Percentiles rank a stretch among this genome's conserved stretches.
Evolutionary conservation across 208 protist genomes (phyloP).

Genomic region (Wallacemonas sp.): DNA sequence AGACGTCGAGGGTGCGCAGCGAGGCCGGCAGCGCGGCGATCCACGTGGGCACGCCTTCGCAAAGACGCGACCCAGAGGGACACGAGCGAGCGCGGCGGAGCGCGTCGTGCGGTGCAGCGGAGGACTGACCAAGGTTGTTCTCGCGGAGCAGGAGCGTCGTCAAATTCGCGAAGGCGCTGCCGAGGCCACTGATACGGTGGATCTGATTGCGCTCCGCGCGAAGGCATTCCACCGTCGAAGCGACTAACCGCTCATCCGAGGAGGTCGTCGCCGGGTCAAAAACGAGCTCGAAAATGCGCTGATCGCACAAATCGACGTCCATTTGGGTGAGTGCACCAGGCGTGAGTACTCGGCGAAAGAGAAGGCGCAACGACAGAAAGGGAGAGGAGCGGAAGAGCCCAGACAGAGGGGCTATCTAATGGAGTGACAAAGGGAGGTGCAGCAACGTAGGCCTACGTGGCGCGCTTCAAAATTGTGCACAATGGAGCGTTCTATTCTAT

Average conservation of each 20-base stretch:
- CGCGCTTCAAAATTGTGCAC: too few species aligned
- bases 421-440: too few species aligned
- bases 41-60: constrained; percentile 58
- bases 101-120: constrained; percentile 27
- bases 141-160: constrained; percentile 62
- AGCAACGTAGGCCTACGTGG: too few species aligned
- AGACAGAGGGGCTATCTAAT: too few species aligned
- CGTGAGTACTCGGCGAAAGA: too few species aligned
- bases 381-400: too few species aligned
- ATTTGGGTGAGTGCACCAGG: constrained; percentile 26
- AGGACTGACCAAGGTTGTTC: constrained; percentile 59
- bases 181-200: constrained; percentile 50
- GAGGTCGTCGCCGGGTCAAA: constrained; percentile 47
- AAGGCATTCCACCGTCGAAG: constrained; percentile 39
- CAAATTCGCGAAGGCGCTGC: constrained; percentile 53
- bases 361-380: too few species aligned
- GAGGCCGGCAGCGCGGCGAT: constrained; percentile 62
- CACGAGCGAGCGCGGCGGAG: constrained; percentile 2
- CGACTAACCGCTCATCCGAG: constrained; percentile 51
- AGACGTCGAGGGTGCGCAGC: constrained; percentile 63
- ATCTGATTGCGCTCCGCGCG: constrained; percentile 64
- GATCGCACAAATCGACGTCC: constrained; percentile 73
- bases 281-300: constrained; percentile 65
- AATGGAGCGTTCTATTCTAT: constrained; percentile 5
- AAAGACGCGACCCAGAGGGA: not conserved